Evolutionary conservation across 495 filamentous ascomycete species (phyloP).

Genomic region (Choiromyces venosus): DNA sequence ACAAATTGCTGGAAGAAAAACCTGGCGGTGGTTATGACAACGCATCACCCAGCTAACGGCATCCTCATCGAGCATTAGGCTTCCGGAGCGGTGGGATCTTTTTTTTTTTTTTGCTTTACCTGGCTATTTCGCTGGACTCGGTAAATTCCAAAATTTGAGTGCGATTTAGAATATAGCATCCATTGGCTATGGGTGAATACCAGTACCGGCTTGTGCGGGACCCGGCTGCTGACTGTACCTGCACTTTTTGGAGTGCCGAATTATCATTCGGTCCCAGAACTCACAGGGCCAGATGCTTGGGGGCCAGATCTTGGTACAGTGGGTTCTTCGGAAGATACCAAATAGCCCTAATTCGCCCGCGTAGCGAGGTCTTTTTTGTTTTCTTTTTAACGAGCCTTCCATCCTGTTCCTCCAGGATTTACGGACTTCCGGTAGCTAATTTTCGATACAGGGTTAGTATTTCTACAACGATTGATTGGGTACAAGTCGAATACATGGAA

Average conservation of each 20-base stretch:
- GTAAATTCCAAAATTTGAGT: background rate
- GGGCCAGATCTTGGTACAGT: background rate
- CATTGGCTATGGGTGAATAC: background rate
- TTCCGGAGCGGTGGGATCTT: background rate
- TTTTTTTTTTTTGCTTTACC: background rate
- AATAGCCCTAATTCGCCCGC: background rate
- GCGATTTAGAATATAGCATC: background rate
- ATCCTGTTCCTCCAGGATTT: background rate
- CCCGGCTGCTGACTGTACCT: background rate
- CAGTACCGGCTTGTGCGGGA: background rate
- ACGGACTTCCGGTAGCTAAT: background rate
- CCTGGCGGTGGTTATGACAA: background rate
- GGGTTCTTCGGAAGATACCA: background rate
- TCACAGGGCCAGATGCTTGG: background rate
- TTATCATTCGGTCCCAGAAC: background rate
- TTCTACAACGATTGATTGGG: background rate
- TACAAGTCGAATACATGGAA: background rate
- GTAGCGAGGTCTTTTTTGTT: background rate
- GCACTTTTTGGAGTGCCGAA: background rate
- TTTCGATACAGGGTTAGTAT: background rate
- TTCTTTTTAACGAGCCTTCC: background rate
- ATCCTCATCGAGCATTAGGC: background rate
- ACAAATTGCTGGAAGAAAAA: background rate
- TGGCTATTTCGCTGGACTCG: background rate
- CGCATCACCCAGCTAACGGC: background rate